Conservation (phyloP, 1,139 yeast genomes). For the Magnusiomyces tetraspermus region DNA sequence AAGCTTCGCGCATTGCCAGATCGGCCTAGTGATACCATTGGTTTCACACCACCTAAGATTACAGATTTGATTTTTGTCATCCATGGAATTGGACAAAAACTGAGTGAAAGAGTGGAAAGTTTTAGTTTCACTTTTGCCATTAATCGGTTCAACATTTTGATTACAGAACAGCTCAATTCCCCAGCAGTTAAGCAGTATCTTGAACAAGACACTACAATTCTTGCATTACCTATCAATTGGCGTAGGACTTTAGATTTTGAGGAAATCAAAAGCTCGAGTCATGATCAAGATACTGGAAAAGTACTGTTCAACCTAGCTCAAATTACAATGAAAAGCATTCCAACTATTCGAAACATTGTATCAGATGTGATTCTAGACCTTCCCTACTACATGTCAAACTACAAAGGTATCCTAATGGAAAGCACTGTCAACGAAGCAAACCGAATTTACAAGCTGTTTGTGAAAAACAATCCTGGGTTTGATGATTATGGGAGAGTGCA, state of each 20-base stretch:
- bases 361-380: conserved; percentile 86
- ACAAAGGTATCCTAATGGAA: conserved; percentile 50
- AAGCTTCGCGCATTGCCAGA: conserved; percentile 23
- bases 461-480: conserved; percentile 60
- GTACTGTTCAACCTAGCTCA: conserved; percentile 55
- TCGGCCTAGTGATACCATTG: conserved; percentile 26
- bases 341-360: conserved; percentile 62
- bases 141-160: conserved; percentile 48
- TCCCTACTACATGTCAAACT: conserved; percentile 72
- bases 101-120: conserved; percentile 70
- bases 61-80: conserved; percentile 67
- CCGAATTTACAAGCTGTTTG: conserved; percentile 51
- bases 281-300: conserved; percentile 15
- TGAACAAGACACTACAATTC: conserved; percentile 20
- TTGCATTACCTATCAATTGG: conserved; percentile 38
- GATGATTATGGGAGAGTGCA: conserved; percentile 54
- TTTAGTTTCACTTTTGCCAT: conserved; percentile 84
- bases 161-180: conserved; percentile 24
- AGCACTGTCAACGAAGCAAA: conserved; percentile 68
- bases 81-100: conserved; percentile 90
- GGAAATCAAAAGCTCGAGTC: conserved; percentile 19
- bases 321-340: conserved; percentile 72
- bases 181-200: conserved; percentile 26
- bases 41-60: conserved; percentile 23
- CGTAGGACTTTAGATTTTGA: conserved; percentile 31